Conservation (phyloP, 345 rosid species). For the Citrus reticulata region DNA sequence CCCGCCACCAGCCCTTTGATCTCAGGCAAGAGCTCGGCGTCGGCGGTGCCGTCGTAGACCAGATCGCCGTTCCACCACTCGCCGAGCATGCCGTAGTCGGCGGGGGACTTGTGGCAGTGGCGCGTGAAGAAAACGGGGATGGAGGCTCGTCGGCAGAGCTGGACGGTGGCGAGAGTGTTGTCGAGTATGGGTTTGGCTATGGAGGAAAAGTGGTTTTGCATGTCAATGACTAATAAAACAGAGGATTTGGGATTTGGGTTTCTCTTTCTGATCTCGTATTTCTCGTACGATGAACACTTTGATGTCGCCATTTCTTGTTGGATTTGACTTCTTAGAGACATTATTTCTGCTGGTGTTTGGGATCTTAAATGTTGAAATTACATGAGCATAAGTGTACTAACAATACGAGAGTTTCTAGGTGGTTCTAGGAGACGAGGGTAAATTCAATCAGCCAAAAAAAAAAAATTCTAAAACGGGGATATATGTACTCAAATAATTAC, state of each 20-base stretch:
- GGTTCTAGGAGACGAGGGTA: too few species aligned
- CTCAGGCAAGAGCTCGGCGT: constrained; percentile 49
- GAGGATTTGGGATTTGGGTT: constrained; percentile 47
- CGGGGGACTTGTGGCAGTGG: constrained; percentile 54
- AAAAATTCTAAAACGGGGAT: too few species aligned
- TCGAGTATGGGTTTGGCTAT: constrained; percentile 54
- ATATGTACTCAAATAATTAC: too few species aligned
- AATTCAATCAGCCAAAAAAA: too few species aligned
- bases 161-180: constrained; percentile 45
- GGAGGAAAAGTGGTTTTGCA: constrained; percentile 63
- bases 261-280: constrained; percentile 52
- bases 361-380: not conserved
- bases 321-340: not conserved
- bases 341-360: not conserved
- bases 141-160: constrained; percentile 56
- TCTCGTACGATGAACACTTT: constrained; percentile 21
- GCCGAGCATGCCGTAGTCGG: constrained; percentile 51
- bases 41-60: constrained; percentile 56
- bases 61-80: constrained; percentile 73
- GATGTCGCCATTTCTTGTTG: not conserved
- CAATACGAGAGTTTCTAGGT: too few species aligned
- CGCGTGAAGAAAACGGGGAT: constrained; percentile 83
- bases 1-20: constrained; percentile 20
- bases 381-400: too few species aligned
- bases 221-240: constrained; percentile 61